These are phyloP conservation scores for Pythium coloratum DNA, from an alignment of 352 stramenopile species.

Conservation along the genomic window DNA sequence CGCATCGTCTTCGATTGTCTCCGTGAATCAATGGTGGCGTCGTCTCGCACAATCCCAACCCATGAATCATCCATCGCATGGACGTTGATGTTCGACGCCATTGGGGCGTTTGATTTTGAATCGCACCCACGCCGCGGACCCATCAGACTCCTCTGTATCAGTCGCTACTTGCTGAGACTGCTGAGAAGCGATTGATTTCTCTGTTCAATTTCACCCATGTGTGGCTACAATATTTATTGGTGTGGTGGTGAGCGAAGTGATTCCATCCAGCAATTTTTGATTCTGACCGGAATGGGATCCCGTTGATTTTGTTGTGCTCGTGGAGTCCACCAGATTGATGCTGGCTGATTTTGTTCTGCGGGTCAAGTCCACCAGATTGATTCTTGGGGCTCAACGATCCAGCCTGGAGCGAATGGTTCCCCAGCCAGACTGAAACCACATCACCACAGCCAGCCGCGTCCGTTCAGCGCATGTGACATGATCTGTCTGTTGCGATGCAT, in stretches of 20 bases:
- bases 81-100: too few relatives aligned
- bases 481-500: not conserved
- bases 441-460: not conserved
- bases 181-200: too few relatives aligned
- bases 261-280: too few relatives aligned
- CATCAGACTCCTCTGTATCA: not conserved
- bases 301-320: not conserved
- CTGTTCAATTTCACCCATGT: too few relatives aligned
- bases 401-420: not conserved
- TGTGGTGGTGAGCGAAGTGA: too few relatives aligned
- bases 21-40: not conserved
- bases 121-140: not conserved
- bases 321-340: not conserved
- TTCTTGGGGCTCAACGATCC: not conserved
- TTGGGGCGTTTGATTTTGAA: not conserved
- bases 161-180: not conserved
- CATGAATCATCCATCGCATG: not conserved
- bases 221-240: not conserved
- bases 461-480: constrained; percentile 8
- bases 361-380: not conserved
- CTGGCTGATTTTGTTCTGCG: not conserved
- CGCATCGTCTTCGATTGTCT: too few relatives aligned
- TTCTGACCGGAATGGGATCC: not conserved
- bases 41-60: not conserved
- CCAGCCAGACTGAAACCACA: not conserved